These are phyloP conservation scores for Tolypocladium capitatum DNA, from an alignment of 2,329 filamentous ascomycete genomes.

Conservation along the genomic window DNA sequence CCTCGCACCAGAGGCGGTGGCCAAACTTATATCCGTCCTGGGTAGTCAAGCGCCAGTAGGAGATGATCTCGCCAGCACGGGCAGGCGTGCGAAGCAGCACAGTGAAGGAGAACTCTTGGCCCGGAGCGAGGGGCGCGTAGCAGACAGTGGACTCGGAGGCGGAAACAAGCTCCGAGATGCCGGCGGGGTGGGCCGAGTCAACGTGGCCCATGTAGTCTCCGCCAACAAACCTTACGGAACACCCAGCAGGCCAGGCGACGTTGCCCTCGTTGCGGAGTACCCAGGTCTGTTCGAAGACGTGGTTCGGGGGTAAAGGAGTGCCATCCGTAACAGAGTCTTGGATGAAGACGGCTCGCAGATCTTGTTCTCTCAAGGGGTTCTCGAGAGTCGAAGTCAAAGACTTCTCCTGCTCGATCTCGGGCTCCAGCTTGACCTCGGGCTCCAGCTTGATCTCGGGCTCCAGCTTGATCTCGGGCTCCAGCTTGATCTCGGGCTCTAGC, in stretches of 20 bases:
- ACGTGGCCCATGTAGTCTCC: constrained; percentile 95
- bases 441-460: constrained; percentile 6
- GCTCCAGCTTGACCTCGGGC: no score
- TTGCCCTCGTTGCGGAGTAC: constrained; percentile 75
- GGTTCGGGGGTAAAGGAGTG: constrained; percentile 53
- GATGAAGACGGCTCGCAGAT: constrained; percentile 50
- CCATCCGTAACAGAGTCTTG: constrained; percentile 71
- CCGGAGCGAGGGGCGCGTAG: constrained; percentile 53
- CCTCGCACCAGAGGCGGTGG: constrained; percentile 89
- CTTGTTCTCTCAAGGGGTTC: constrained; percentile 11
- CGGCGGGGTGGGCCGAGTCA: constrained; percentile 66
- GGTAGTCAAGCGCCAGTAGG: constrained; percentile 90
- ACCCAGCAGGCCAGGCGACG: constrained; percentile 72
- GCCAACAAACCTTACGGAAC: constrained; percentile 80
- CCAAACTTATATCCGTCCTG: constrained; percentile 73
- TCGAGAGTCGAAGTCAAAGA: constrained; percentile 2
- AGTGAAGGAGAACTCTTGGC: constrained; percentile 67
- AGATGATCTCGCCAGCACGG: constrained; percentile 68
- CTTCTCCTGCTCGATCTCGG: constrained; percentile 12
- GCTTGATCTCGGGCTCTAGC: constrained; percentile 10
- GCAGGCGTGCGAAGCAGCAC: constrained; percentile 71
- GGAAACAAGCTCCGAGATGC: constrained; percentile 59
- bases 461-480: constrained; percentile 18
- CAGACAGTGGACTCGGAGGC: constrained; percentile 76
- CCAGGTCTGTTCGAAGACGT: constrained; percentile 83